Base-by-base conservation (phyloP, 768 basidiomycete genomes). In the Crepidotus variabilis region DNA sequence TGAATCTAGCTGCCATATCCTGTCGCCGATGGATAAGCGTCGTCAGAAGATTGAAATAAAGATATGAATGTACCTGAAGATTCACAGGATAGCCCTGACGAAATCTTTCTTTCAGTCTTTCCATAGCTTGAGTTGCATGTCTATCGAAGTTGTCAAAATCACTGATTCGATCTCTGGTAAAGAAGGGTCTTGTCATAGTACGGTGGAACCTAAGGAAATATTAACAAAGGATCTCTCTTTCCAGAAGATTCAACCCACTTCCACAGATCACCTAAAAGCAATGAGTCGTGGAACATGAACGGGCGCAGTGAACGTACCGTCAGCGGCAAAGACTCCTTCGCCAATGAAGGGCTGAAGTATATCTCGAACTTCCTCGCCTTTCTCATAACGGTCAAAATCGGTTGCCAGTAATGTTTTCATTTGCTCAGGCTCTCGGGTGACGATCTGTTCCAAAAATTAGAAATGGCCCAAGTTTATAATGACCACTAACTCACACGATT, bases 111-210 rank as follows among this genome's bases (percentile, higher is more conserved):
- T 78, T 78, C 56, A 82, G 72, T 51, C 76, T 66, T 4, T 63
- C 55, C 21, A 87, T 69, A 1, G 78, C 76, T 28, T 78, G 70
- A 50, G 77, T 75, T 1, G 82, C 75, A 28, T 86, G 82, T 14
- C 78, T 71, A 48, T 79, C 82, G 60, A 86, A 86, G 23, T 79
- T 81, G 22, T 85, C 82, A 58, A 85, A 87, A 62, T 85, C 78
- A 51, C 76, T 79, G 46, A 86, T 78, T 55, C 76, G 71, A 20
- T 87, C 85, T 34, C 75, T 77, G 58, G 66, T 78, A 71, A 88
- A 88, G 72, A 88, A 88, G 0, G 87, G 87, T 1, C 87, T 81
- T 0, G 85, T 82, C 75, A 88, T 84, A 2, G 77, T 66, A 8
- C 86, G 81, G 62, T 87, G 85, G 59, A 84, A 78, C 61, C 84